Conservation (phyloP, 164 flowering plant genomes). For the Liriodendron chinense region DNA sequence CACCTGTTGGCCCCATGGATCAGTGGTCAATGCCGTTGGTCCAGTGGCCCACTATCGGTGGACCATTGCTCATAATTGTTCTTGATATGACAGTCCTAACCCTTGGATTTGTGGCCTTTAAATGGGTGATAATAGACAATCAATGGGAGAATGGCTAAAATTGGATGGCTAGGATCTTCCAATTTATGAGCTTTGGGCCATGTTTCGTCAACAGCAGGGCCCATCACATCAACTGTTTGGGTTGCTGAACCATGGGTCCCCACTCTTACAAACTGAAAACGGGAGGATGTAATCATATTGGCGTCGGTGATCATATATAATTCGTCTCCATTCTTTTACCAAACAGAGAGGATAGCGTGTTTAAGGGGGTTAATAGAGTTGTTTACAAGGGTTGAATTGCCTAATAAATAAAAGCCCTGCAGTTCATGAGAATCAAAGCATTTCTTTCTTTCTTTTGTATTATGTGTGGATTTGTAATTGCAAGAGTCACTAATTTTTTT, state of each 20-base stretch:
- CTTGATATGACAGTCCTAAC: neutral
- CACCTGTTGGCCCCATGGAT: neutral
- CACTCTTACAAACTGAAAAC: neutral
- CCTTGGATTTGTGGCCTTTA: neutral
- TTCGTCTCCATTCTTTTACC: neutral
- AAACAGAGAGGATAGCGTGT: conserved; percentile 10
- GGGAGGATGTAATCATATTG: neutral
- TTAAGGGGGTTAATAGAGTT: conserved; percentile 16
- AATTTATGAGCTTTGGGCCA: neutral
- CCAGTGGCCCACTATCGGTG: neutral
- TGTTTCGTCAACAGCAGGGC: neutral
- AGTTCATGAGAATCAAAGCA: neutral
- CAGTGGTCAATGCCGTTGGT: neutral
- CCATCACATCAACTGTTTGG: neutral
- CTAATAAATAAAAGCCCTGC: conserved; percentile 6
- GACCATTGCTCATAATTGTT: neutral
- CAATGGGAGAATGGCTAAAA: too few relatives aligned
- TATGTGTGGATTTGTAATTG: too few relatives aligned
- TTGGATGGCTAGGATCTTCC: too few relatives aligned
- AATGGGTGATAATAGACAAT: neutral
- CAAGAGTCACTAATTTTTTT: too few relatives aligned
- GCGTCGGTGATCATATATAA: neutral
- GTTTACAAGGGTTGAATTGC: conserved; percentile 26
- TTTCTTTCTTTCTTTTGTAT: neutral
- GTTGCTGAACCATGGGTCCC: neutral